A percentile compares a stretch with the other conserved stretches of the same genome.
Evolutionary conservation across 1,139 yeast species (phyloP).

Genomic region (Arxiozyma slooffiae): DNA sequence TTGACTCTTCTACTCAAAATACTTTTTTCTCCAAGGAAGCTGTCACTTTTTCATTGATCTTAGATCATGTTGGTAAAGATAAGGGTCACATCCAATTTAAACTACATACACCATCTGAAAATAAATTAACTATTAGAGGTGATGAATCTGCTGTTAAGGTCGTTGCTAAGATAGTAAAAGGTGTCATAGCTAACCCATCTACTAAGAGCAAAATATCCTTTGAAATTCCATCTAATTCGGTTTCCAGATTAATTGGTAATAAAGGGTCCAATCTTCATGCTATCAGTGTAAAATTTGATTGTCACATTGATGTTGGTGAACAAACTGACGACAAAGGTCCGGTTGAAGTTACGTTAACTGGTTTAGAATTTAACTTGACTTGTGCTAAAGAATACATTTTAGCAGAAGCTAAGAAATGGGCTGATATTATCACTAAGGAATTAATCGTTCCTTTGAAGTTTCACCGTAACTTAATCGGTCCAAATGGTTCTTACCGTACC

Average conservation of each 20-base stretch:
- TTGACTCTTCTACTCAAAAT: constrained; percentile 52
- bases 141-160: constrained; percentile 26
- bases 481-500: constrained; percentile 69
- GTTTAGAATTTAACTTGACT: constrained; percentile 70
- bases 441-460: constrained; percentile 64
- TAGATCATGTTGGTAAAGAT: constrained; percentile 34
- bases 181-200: constrained; percentile 20
- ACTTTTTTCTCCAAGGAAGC: constrained; percentile 34
- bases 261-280: constrained; percentile 67
- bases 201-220: constrained; percentile 33
- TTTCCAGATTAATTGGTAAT: constrained; percentile 82
- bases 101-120: constrained; percentile 23
- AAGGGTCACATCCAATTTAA: constrained; percentile 42
- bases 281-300: constrained; percentile 69
- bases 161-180: constrained; percentile 20
- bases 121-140: constrained; percentile 28
- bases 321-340: constrained; percentile 33
- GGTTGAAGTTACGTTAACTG: constrained; percentile 55
- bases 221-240: constrained; percentile 54
- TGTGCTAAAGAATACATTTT: constrained; percentile 56
- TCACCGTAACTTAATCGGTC: constrained; percentile 79
- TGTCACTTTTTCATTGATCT: constrained; percentile 26
- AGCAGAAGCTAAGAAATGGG: constrained; percentile 61
- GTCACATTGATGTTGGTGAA: constrained; percentile 54
- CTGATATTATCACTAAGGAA: constrained; percentile 64